These are phyloP conservation scores for Corynascus novoguineensis DNA, from an alignment of 495 filamentous ascomycete species.

Conservation along the genomic window DNA sequence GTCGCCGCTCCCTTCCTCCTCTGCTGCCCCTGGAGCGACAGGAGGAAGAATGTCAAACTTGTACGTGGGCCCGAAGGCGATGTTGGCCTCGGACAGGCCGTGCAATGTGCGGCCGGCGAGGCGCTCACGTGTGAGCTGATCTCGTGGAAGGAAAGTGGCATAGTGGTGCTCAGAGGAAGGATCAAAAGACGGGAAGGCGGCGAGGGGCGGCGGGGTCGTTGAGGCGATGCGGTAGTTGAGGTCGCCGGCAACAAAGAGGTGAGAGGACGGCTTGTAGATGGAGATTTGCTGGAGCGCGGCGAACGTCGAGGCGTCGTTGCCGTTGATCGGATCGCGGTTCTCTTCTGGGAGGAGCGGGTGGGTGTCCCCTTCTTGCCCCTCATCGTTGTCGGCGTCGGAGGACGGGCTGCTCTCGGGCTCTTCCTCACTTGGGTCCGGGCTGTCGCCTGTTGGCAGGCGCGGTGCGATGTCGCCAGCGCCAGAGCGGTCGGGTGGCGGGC, in stretches of 20 bases:
- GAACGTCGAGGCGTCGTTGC: conserved; percentile 8
- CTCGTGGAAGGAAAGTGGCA: conserved; percentile 55
- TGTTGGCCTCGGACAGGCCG: conserved; percentile 64
- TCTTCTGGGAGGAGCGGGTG: background rate
- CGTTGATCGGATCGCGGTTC: background rate
- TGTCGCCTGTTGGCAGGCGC: conserved; percentile 9
- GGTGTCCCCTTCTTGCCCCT: background rate
- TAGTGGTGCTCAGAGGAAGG: conserved; percentile 45
- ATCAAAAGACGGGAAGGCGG: conserved; percentile 56
- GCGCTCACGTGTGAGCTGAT: conserved; percentile 73
- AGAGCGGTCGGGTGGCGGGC: conserved; percentile 18
- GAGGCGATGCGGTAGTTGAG: conserved; percentile 85
- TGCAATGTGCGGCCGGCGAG: conserved; percentile 62
- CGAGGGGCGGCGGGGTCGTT: conserved; percentile 48
- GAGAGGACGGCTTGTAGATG: conserved; percentile 68
- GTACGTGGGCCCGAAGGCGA: conserved; percentile 88
- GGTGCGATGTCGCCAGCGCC: conserved; percentile 18
- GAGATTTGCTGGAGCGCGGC: conserved; percentile 35
- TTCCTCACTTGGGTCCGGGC: conserved; percentile 23
- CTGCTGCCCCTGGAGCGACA: conserved; percentile 2
- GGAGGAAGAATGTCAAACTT: conserved; percentile 52
- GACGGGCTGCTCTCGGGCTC: conserved; percentile 17
- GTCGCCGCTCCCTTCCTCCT: conserved; percentile 20
- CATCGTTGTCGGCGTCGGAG: background rate
- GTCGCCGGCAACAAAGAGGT: conserved; percentile 83